Percentiles rank a stretch among this genome's conserved stretches.
These are phyloP conservation scores for Endocarpon pusillum DNA, from an alignment of 495 filamentous ascomycete genomes.

Conservation along the genomic window DNA sequence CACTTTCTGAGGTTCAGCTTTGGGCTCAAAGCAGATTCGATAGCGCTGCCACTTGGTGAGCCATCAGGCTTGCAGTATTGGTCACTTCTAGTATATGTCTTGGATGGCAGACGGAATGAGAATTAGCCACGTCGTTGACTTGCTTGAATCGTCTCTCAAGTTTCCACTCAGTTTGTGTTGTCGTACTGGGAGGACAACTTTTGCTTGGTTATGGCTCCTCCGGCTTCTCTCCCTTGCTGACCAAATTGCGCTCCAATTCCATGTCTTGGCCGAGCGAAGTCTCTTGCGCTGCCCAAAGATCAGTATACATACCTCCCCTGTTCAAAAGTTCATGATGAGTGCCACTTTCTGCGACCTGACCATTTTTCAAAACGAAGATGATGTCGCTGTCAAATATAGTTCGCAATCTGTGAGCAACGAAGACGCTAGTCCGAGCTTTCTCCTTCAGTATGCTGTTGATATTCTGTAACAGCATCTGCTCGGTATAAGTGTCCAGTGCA, in stretches of 20 bases:
- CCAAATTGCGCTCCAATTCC: constrained; percentile 14
- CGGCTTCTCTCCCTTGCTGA: no score
- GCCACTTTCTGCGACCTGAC: constrained; percentile 66
- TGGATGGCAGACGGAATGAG: no score
- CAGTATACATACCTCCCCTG: constrained; percentile 62
- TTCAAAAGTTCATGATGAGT: constrained; percentile 76
- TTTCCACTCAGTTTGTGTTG: no score
- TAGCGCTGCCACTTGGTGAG: no score
- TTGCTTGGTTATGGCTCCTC: no score
- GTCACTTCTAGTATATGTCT: no score
- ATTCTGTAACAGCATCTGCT: constrained; percentile 77
- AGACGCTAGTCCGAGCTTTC: constrained; percentile 77
- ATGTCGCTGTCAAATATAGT: constrained; percentile 89
- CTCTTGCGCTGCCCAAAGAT: constrained; percentile 56
- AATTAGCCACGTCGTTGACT: no score
- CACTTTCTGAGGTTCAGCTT: no score
- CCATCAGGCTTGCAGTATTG: no score
- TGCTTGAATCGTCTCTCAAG: no score
- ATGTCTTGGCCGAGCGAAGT: constrained; percentile 21
- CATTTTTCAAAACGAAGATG: constrained; percentile 82
- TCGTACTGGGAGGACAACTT: no score
- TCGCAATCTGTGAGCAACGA: constrained; percentile 78
- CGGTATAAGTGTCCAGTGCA: constrained; percentile 88
- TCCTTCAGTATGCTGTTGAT: constrained; percentile 89
- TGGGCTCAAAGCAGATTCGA: no score